Evolutionary conservation across 352 stramenopile genomes (phyloP).

Genomic region (Thalassiosira exigua): DNA sequence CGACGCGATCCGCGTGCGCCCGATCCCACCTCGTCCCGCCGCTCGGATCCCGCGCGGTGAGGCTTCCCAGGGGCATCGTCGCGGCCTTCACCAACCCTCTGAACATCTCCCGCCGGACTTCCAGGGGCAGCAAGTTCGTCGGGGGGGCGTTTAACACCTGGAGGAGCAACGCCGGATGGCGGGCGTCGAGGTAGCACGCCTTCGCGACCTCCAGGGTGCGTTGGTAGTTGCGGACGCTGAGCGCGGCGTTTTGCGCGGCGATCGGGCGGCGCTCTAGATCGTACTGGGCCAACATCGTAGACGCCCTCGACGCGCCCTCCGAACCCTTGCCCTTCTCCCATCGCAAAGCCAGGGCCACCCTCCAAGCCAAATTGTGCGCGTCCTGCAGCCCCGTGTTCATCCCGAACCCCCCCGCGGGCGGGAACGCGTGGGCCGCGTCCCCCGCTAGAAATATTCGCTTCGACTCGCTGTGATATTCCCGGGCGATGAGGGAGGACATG

Average conservation of each 20-base stretch:
- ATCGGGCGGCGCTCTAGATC: slow-evolving; percentile 68
- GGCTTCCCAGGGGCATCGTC: slow-evolving; percentile 64
- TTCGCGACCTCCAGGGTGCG: slow-evolving; percentile 73
- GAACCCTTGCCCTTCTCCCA: slow-evolving; percentile 17
- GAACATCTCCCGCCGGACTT: slow-evolving; percentile 62
- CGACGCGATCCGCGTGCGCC: slow-evolving; percentile 60
- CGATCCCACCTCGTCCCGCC: slow-evolving; percentile 4
- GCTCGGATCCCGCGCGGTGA: slow-evolving; percentile 21
- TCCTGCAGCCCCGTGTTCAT: slow-evolving; percentile 95
- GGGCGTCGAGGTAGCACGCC: slow-evolving; percentile 75
- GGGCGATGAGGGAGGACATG: slow-evolving; percentile 92
- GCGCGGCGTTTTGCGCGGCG: slow-evolving; percentile 73
- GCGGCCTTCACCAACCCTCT: slow-evolving; percentile 60
- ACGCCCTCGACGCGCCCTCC: neutral
- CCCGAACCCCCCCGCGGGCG: slow-evolving; percentile 92
- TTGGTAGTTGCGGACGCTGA: slow-evolving; percentile 81
- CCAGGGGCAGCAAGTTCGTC: slow-evolving; percentile 59
- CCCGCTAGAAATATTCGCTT: slow-evolving; percentile 85
- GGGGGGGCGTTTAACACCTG: slow-evolving; percentile 50
- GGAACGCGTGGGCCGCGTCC: slow-evolving; percentile 93
- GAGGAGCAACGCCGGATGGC: slow-evolving; percentile 67
- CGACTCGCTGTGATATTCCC: slow-evolving; percentile 81
- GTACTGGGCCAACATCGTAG: slow-evolving; percentile 51
- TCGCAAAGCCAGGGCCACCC: slow-evolving; percentile 84
- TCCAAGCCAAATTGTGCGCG: slow-evolving; percentile 92